Conservation (phyloP, 2,329 filamentous ascomycete species). For the Aspergillus spinulosporus region DNA sequence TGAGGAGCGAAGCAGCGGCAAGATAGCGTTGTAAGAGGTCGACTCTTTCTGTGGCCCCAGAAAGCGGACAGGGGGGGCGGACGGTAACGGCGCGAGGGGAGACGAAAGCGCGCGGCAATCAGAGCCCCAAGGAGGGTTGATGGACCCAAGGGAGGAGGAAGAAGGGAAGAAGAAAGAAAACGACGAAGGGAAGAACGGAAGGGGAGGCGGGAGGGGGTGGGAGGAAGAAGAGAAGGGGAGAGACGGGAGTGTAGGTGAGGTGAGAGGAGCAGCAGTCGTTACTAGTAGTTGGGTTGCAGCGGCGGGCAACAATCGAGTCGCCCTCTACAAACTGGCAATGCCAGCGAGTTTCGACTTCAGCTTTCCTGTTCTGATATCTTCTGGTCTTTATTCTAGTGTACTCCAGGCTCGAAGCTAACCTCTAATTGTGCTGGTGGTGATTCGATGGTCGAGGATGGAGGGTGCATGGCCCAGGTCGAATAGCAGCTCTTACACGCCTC, state of each 20-base stretch:
- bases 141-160: slow-evolving; percentile 22
- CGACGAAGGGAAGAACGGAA: slow-evolving; percentile 11
- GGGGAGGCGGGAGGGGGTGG: slow-evolving; percentile 6
- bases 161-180: slow-evolving; percentile 17
- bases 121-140: slow-evolving; percentile 22
- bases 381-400: neutral
- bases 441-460: neutral
- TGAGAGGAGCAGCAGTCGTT: neutral
- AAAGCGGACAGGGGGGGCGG: slow-evolving; percentile 27
- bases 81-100: slow-evolving; percentile 24
- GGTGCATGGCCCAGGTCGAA: neutral
- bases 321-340: neutral
- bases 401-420: neutral
- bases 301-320: slow-evolving; percentile 6
- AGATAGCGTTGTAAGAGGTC: slow-evolving; percentile 26
- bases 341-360: neutral
- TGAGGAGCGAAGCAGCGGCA: slow-evolving; percentile 19
- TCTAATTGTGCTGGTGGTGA: neutral
- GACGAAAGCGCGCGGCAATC: slow-evolving; percentile 20
- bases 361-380: neutral
- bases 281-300: slow-evolving; percentile 9
- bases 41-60: slow-evolving; percentile 18
- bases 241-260: slow-evolving; percentile 8
- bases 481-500: slow-evolving; percentile 1
- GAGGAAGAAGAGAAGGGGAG: slow-evolving; percentile 10